phyloP scores from a whole-genome alignment of 768 basidiomycete genomes.

The Boletus sensibilis region DNA sequence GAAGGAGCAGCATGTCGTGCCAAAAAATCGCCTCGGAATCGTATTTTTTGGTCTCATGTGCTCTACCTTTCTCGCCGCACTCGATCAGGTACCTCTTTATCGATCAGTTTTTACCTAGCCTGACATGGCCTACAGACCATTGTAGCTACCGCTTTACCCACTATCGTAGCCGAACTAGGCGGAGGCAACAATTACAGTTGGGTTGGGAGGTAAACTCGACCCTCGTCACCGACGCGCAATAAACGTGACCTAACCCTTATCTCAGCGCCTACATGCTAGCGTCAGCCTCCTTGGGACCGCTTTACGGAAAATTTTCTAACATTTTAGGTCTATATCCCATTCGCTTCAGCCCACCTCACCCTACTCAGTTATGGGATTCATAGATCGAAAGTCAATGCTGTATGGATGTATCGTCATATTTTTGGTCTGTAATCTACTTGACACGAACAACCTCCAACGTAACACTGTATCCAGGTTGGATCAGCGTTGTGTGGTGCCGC shows the following conservation, averaged over 20 bases:
- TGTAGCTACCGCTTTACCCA: slow-evolving; percentile 50
- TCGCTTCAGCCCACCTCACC: not conserved
- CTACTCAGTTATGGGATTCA: not conserved
- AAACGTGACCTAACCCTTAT: not conserved
- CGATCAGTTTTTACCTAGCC: not conserved
- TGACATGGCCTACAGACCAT: slow-evolving; percentile 35
- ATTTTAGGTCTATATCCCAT: slow-evolving; percentile 32
- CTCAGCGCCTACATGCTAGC: slow-evolving; percentile 48
- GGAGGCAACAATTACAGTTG: slow-evolving; percentile 47
- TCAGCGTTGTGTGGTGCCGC: slow-evolving; percentile 46
- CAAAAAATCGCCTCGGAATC: slow-evolving; percentile 41
- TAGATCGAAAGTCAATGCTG: slow-evolving; percentile 40
- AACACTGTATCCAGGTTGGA: slow-evolving; percentile 26
- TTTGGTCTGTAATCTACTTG: slow-evolving; percentile 26
- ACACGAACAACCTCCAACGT: not conserved
- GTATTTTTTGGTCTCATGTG: slow-evolving; percentile 47
- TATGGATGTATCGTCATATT: slow-evolving; percentile 38
- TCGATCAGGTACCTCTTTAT: slow-evolving; percentile 40
- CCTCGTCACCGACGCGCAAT: not conserved
- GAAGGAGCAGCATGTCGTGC: slow-evolving; percentile 41
- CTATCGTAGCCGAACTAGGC: slow-evolving; percentile 45
- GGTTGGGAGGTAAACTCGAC: slow-evolving; percentile 41
- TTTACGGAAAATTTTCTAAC: slow-evolving; percentile 50
- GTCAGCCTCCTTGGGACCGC: slow-evolving; percentile 39
- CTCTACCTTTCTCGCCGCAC: slow-evolving; percentile 44